These are phyloP conservation scores for Darksidea phi DNA, from an alignment of 495 filamentous ascomycete species.

Conservation along the genomic window DNA sequence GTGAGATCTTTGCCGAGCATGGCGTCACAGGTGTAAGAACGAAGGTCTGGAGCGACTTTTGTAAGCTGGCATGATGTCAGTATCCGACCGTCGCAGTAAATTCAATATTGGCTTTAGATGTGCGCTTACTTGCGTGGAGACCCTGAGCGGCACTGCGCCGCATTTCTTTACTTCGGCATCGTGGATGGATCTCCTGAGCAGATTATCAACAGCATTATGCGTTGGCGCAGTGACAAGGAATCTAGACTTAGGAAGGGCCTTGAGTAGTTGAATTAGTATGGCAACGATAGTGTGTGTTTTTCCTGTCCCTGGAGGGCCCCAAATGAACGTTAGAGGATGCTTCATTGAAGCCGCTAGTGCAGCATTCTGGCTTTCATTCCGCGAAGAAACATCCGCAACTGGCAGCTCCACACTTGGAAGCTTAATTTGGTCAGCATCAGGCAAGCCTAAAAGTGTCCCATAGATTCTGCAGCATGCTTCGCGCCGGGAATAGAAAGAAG, in stretches of 20 bases:
- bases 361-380: conserved; percentile 50
- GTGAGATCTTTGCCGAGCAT: conserved; percentile 51
- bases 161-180: conserved; percentile 16
- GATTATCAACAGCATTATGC: conserved; percentile 55
- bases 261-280: too few species aligned
- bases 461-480: conserved; percentile 43
- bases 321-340: conserved; percentile 47
- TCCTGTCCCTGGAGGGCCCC: conserved; percentile 56
- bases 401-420: conserved; percentile 11
- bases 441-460: conserved; percentile 37
- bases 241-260: conserved; percentile 32
- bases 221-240: conserved; percentile 54
- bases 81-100: too few species aligned
- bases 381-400: conserved; percentile 14
- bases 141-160: conserved; percentile 37
- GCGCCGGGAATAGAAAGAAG: conserved; percentile 38
- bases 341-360: conserved; percentile 46
- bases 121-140: too few species aligned
- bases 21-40: conserved; percentile 51
- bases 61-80: too few species aligned
- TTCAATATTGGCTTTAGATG: too few species aligned
- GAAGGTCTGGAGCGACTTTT: conserved; percentile 48
- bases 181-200: conserved; percentile 46
- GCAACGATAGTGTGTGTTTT: conserved; percentile 54
- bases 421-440: not conserved